Conservation (phyloP, 2,329 filamentous ascomycete species). For the Lachnum nothofagi region DNA sequence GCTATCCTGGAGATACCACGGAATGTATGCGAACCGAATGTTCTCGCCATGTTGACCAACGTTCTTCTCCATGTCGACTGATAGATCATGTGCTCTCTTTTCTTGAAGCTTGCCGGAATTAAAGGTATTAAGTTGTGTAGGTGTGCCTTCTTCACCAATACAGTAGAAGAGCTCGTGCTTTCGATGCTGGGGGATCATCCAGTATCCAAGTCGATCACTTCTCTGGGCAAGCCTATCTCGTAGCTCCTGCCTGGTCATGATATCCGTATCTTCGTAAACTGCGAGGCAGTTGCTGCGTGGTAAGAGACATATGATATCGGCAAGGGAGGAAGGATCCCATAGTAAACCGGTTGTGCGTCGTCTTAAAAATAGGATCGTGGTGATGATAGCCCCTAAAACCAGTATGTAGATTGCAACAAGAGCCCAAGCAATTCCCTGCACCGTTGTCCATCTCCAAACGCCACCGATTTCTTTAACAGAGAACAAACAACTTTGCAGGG, state of each 20-base stretch:
- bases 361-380: constrained; percentile 61
- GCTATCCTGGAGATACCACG: constrained; percentile 67
- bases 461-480: constrained; percentile 54
- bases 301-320: constrained; percentile 72
- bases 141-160: constrained; percentile 60
- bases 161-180: constrained; percentile 67
- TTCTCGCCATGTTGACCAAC: constrained; percentile 23
- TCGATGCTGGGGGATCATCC: constrained; percentile 60
- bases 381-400: constrained; percentile 52
- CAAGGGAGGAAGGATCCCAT: constrained; percentile 80
- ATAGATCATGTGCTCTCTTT: constrained; percentile 22
- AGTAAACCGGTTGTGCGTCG: constrained; percentile 66
- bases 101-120: constrained; percentile 44
- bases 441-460: constrained; percentile 73
- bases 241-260: constrained; percentile 50
- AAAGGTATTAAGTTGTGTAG: constrained; percentile 46
- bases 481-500: constrained; percentile 74
- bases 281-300: constrained; percentile 72
- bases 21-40: constrained; percentile 63
- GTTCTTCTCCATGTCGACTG: constrained; percentile 24
- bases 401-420: constrained; percentile 69
- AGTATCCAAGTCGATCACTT: constrained; percentile 78
- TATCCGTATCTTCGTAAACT: constrained; percentile 67
- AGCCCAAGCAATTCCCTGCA: constrained; percentile 73
- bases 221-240: constrained; percentile 48